Evolutionary conservation across 2,329 filamentous ascomycete species (phyloP), one percentile per base, ranked within the genome.

Genomic region (Fusarium sublunatum): DNA sequence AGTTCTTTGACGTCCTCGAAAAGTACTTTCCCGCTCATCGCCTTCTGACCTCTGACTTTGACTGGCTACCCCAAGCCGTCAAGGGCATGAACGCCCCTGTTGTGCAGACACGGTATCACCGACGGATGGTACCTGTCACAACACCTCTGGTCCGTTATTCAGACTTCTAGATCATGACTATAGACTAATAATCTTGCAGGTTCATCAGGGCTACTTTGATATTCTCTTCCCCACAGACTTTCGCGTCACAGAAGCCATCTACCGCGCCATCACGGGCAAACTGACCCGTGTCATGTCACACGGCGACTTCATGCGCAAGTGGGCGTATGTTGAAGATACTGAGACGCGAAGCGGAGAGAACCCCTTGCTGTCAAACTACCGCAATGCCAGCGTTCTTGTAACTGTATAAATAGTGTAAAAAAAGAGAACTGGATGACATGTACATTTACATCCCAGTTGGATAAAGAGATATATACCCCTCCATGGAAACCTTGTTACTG

Each of bases 201-300:
- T 97, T 43, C 93, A 98, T 75, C 96, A 99, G 80, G 96, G 95
- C 41, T 98, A 97, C 78, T 99, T 99, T 74, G 96, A 99, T 75
- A 97, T 99, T 70, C 88, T 99, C 74, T 99, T 99, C 79, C 95
- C 95, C 0, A 99, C 95, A 10, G 91, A 99, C 77, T 99, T 99
- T 74, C 83, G 86, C 62, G 89, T 96, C 67, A 90, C 95, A 77
- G 93, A 98, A 77, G 88, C 92, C 70, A 88, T 98, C 69, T 99
- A 99, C 79, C 89, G 92, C 53, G 92, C 92, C 60, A 88, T 98
- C 70, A 99, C 95, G 0, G 94, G 94, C 29, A 95, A 96, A 74
- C 82, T 98, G 70, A 97, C 93, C 3, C 86, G 90, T 47, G 91
- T 96, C 47, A 85, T 89, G 74, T 88, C 89, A 34, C 95, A 99